Evolutionary conservation across 257 asterid genomes (phyloP).

Genomic region (Lavandula angustifolia): DNA sequence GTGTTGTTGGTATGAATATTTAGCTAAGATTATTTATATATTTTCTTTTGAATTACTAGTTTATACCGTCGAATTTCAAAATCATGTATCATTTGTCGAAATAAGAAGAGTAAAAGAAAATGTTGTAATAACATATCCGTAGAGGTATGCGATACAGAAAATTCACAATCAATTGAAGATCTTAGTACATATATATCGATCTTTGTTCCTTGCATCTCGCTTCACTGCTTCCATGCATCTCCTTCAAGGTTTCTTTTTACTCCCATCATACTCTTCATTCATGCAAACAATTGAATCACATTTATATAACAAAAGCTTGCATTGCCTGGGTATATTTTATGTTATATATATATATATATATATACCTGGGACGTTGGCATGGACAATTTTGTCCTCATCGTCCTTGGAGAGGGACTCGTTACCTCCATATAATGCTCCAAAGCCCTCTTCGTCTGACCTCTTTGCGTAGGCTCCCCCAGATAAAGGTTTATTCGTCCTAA

Average conservation of each 20-base stretch:
- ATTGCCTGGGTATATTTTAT: too few species aligned
- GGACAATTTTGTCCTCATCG: slow-evolving; percentile 43
- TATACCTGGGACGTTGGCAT: slow-evolving; percentile 40
- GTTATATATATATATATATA: not conserved
- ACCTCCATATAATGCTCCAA: slow-evolving; percentile 51
- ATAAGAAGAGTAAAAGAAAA: too few species aligned
- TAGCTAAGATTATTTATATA: too few species aligned
- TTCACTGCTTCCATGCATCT: not conserved
- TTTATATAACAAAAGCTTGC: not conserved
- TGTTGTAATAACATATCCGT: too few species aligned
- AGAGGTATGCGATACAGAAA: too few species aligned
- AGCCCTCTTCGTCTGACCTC: slow-evolving; percentile 62
- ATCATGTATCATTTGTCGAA: too few species aligned
- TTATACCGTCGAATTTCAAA: too few species aligned
- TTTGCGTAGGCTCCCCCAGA: slow-evolving; percentile 56
- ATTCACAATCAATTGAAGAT: too few species aligned
- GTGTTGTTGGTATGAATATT: too few species aligned
- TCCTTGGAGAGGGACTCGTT: slow-evolving; percentile 39
- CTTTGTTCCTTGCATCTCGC: too few species aligned
- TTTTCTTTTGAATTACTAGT: too few species aligned
- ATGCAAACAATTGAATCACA: not conserved
- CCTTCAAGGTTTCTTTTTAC: slow-evolving; percentile 31
- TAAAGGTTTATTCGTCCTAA: slow-evolving; percentile 39
- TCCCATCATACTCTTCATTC: slow-evolving; percentile 44
- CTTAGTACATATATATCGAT: too few species aligned